phyloP scores from a whole-genome alignment of 352 stramenopile species.

The Pythium vanterpoolii region DNA sequence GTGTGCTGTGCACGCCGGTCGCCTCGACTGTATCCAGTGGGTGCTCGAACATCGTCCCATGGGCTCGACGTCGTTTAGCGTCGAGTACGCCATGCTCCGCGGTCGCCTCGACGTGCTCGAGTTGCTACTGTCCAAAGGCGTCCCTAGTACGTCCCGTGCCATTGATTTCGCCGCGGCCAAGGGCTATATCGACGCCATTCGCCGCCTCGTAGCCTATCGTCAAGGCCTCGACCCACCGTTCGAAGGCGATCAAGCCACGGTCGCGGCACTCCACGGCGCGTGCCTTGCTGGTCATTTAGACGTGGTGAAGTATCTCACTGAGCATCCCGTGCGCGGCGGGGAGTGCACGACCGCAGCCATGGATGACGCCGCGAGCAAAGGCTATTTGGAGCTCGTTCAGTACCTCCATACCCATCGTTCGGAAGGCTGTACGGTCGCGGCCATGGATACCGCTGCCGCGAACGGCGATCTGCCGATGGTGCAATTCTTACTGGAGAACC shows the following conservation, averaged over 20 bases:
- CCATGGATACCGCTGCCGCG: conserved; percentile 29
- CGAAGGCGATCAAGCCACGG: conserved; percentile 3
- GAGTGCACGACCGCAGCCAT: conserved; percentile 35
- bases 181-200: conserved; percentile 30
- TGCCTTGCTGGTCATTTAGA: conserved; percentile 17
- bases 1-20: conserved; percentile 14
- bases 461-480: conserved; percentile 17
- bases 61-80: background rate
- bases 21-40: conserved; percentile 19
- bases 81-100: conserved; percentile 13
- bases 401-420: conserved; percentile 31
- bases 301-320: conserved; percentile 20
- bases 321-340: conserved; percentile 20
- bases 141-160: conserved; percentile 3
- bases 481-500: conserved; percentile 6
- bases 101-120: conserved; percentile 9
- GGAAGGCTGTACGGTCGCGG: conserved; percentile 29
- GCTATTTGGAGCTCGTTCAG: conserved; percentile 22
- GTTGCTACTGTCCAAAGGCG: conserved; percentile 3
- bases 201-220: conserved; percentile 7
- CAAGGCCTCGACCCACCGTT: background rate
- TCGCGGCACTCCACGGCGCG: conserved; percentile 10
- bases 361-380: conserved; percentile 29
- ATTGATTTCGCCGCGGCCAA: conserved; percentile 30
- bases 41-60: conserved; percentile 12